phyloP scores from a whole-genome alignment of 139 green algal species.

The Chlorella sp. region DNA sequence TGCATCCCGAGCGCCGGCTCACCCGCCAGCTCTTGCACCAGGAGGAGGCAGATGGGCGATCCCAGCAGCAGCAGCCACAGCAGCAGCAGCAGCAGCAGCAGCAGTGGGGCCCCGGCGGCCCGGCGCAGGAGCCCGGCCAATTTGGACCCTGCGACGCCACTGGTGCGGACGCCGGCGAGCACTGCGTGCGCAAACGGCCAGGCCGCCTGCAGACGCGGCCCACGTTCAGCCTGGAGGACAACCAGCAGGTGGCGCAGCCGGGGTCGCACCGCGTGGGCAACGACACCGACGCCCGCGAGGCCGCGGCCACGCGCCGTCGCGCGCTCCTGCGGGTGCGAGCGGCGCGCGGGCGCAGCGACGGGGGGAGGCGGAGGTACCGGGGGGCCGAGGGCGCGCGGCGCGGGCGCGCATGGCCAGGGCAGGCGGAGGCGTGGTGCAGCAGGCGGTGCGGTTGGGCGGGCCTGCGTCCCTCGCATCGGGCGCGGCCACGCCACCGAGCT shows the following conservation, averaged over 20 bases:
- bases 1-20: slow-evolving; percentile 66
- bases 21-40: slow-evolving; percentile 45
- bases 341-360: no score
- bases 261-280: not conserved
- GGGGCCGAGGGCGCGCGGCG: no score
- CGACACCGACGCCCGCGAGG: not conserved
- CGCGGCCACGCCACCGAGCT: no score
- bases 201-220: slow-evolving; percentile 44
- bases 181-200: slow-evolving; percentile 3
- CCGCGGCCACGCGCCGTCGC: not conserved
- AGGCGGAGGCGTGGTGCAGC: no score
- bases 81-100: not conserved
- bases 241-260: not conserved
- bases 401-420: no score
- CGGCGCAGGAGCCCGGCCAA: no score
- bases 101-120: no score
- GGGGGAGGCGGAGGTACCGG: no score
- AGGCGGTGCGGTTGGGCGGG: no score
- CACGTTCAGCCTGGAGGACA: slow-evolving; percentile 38
- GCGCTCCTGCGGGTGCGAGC: no score
- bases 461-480: no score
- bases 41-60: slow-evolving; percentile 5
- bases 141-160: not conserved
- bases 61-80: not conserved
- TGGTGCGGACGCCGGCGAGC: not conserved